Evolutionary conservation across 2,329 filamentous ascomycete species (phyloP).

Genomic region (Penicillium sp.): DNA sequence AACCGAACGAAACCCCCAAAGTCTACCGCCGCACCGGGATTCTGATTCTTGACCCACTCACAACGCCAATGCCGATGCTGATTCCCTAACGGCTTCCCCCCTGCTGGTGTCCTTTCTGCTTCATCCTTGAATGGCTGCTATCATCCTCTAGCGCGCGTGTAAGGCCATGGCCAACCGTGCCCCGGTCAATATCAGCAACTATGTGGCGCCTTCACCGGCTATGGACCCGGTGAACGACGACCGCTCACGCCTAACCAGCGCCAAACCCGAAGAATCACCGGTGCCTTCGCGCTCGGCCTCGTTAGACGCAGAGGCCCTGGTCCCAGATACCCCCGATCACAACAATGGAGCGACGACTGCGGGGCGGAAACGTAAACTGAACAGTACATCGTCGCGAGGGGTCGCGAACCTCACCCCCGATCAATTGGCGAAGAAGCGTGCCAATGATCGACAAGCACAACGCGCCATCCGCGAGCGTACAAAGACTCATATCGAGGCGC

Average conservation of each 20-base stretch:
- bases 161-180: slow-evolving; percentile 41
- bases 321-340: slow-evolving; percentile 18
- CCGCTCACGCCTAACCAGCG: slow-evolving; percentile 14
- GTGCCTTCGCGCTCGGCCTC: slow-evolving; percentile 29
- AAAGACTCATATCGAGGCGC: slow-evolving; percentile 74
- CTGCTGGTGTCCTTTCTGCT: not conserved
- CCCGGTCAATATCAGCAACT: slow-evolving; percentile 25
- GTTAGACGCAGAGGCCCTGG: slow-evolving; percentile 26
- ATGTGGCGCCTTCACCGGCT: slow-evolving; percentile 32
- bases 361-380: slow-evolving; percentile 49
- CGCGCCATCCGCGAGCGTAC: slow-evolving; percentile 82
- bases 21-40: not conserved
- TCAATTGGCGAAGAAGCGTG: slow-evolving; percentile 85
- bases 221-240: slow-evolving; percentile 22
- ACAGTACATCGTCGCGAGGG: slow-evolving; percentile 62
- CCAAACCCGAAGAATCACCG: slow-evolving; percentile 33
- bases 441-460: slow-evolving; percentile 88
- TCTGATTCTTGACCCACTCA: slow-evolving; percentile 12
- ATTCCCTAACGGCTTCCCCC: not conserved
- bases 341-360: slow-evolving; percentile 24
- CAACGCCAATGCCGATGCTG: slow-evolving; percentile 1
- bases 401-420: slow-evolving; percentile 87
- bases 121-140: slow-evolving; percentile 33
- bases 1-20: not conserved
- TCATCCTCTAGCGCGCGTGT: slow-evolving; percentile 27